A percentile compares a stretch with the other conserved stretches of the same genome.
Conservation (phyloP, 192 early-diverging fungal genomes). For the Coemansia sp. region DNA sequence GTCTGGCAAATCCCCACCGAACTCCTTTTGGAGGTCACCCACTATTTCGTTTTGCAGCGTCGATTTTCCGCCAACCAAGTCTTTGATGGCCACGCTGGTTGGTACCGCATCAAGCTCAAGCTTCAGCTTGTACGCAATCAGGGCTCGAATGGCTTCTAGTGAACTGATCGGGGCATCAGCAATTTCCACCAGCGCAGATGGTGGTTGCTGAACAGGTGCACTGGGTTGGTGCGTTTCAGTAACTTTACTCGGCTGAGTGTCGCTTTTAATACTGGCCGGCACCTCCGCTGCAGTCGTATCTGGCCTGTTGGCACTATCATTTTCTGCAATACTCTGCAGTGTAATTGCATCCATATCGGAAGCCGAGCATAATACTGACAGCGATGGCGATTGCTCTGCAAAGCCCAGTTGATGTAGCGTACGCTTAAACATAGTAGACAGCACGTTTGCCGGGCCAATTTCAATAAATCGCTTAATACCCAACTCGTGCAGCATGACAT, state of each 20-base stretch:
- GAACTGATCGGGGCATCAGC: constrained; percentile 57
- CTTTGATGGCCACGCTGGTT: constrained; percentile 65
- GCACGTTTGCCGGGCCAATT: constrained; percentile 82
- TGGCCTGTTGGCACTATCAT: constrained; percentile 2
- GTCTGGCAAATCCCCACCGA: constrained; percentile 77
- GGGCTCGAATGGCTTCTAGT: constrained; percentile 70
- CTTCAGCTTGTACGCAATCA: constrained; percentile 92
- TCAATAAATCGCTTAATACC: constrained; percentile 82
- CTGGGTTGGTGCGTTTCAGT: neutral
- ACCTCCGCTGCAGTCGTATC: neutral
- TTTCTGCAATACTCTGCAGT: constrained; percentile 41
- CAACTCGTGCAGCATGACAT: constrained; percentile 75
- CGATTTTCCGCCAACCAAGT: constrained; percentile 94
- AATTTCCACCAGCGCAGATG: neutral
- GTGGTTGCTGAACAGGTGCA: constrained; percentile 42
- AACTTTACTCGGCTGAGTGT: neutral
- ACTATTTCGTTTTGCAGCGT: constrained; percentile 96
- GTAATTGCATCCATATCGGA: constrained; percentile 61
- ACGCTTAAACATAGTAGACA: constrained; percentile 83
- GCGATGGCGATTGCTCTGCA: constrained; percentile 8
- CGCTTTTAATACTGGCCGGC: neutral
- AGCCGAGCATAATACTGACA: constrained; percentile 74
- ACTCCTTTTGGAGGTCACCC: constrained; percentile 92
- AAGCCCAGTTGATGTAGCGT: constrained; percentile 62
- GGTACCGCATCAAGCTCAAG: constrained; percentile 71